These are phyloP conservation scores for Microbotryum violaceum DNA, from an alignment of 1,284 basidiomycete species.

Conservation along the genomic window DNA sequence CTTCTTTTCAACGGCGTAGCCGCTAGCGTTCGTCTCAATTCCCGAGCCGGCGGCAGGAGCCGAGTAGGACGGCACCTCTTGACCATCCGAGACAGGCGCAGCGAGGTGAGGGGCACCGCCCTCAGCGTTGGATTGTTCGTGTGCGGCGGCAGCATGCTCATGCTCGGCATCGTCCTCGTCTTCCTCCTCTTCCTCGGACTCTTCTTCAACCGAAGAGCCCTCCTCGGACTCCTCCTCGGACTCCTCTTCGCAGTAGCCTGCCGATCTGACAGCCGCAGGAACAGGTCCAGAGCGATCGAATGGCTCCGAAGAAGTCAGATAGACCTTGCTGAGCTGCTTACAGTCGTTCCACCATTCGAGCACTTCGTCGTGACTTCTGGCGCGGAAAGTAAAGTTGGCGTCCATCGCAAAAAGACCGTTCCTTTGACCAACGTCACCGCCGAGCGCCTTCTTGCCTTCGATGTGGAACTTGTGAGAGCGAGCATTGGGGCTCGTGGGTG, in stretches of 20 bases:
- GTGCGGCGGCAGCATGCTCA: slow-evolving; percentile 29
- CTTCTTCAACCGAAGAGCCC: slow-evolving; percentile 65
- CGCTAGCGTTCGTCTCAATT: slow-evolving; percentile 56
- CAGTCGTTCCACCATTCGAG: slow-evolving; percentile 99
- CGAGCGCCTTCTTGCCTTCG: slow-evolving; percentile 66
- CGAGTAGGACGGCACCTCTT: slow-evolving; percentile 40
- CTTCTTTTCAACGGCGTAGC: slow-evolving; percentile 48
- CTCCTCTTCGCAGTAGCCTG: slow-evolving; percentile 64
- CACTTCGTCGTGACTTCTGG: slow-evolving; percentile 88
- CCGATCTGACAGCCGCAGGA: slow-evolving; percentile 80
- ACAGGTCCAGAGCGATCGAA: slow-evolving; percentile 91
- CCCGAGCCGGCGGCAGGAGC: slow-evolving; percentile 39
- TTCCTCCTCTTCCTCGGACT: slow-evolving; percentile 53
- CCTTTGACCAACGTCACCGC: slow-evolving; percentile 31
- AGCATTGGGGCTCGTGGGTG: slow-evolving; percentile 62
- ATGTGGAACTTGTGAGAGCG: slow-evolving; percentile 95
- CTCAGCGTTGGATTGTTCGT: neutral
- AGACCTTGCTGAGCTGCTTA: slow-evolving; percentile 90
- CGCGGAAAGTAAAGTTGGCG: slow-evolving; percentile 82
- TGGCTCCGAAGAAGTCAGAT: slow-evolving; percentile 85
- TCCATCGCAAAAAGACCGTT: slow-evolving; percentile 46
- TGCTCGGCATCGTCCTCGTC: slow-evolving; percentile 45
- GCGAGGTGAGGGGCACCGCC: slow-evolving; percentile 2
- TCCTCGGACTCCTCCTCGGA: slow-evolving; percentile 62
- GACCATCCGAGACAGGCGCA: slow-evolving; percentile 27